Evolutionary conservation across 2,329 filamentous ascomycete species (phyloP).

Genomic region (Monilinia fructigena): DNA sequence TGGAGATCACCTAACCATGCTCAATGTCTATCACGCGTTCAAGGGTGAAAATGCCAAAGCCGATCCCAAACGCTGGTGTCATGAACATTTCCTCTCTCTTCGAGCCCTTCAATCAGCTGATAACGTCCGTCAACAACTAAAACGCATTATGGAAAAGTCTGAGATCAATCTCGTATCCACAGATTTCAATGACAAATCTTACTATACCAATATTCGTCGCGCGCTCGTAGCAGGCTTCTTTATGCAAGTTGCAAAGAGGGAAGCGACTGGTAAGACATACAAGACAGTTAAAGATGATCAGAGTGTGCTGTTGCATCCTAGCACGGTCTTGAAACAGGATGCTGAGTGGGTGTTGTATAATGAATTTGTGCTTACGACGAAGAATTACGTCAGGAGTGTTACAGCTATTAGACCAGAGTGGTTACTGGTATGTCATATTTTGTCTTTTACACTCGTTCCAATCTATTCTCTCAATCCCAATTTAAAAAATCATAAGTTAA

Average conservation of each 20-base stretch:
- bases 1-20: slow-evolving; percentile 90
- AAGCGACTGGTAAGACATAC: slow-evolving; percentile 85
- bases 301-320: slow-evolving; percentile 87
- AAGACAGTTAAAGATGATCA: slow-evolving; percentile 96
- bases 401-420: slow-evolving; percentile 91
- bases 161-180: slow-evolving; percentile 85
- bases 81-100: slow-evolving; percentile 91
- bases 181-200: slow-evolving; percentile 90
- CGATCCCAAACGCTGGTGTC: slow-evolving; percentile 88
- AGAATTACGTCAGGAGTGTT: slow-evolving; percentile 96
- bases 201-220: slow-evolving; percentile 95
- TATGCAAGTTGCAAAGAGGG: slow-evolving; percentile 98
- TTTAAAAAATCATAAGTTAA: slow-evolving; percentile 38
- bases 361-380: slow-evolving; percentile 95
- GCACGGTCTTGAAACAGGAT: slow-evolving; percentile 82
- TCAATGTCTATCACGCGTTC: slow-evolving; percentile 98
- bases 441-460: slow-evolving; percentile 13
- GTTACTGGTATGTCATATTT: slow-evolving; percentile 67
- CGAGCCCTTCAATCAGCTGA: slow-evolving; percentile 89
- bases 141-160: slow-evolving; percentile 94
- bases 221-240: slow-evolving; percentile 95
- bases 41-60: slow-evolving; percentile 69
- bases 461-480: not conserved
- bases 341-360: slow-evolving; percentile 98
- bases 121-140: slow-evolving; percentile 87